These are phyloP conservation scores for Cucurbita pepo DNA, from an alignment of 306 rosid genomes.

Conservation along the genomic window DNA sequence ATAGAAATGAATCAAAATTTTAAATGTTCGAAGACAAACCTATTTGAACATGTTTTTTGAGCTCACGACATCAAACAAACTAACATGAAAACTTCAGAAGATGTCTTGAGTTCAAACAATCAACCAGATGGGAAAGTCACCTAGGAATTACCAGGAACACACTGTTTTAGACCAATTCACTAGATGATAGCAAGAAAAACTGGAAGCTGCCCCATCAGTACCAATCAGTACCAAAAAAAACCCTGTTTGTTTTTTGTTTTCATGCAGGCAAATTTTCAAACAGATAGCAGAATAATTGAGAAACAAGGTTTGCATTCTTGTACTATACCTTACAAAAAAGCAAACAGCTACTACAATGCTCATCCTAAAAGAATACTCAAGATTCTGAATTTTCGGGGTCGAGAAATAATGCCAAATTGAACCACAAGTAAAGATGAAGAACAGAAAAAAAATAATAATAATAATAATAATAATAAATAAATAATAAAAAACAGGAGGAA, in stretches of 20 bases:
- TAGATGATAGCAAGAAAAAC: not conserved
- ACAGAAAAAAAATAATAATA: not conserved
- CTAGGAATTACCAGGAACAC: not conserved
- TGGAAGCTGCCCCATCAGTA: not conserved
- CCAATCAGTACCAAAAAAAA: not conserved
- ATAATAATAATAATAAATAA: not conserved
- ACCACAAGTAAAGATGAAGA: not conserved
- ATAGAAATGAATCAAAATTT: not conserved
- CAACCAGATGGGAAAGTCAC: not conserved
- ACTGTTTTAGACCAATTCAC: not conserved
- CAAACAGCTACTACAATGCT: not conserved
- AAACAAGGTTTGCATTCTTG: not conserved
- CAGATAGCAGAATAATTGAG: not conserved
- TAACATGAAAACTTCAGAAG: not conserved
- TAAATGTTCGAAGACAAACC: not conserved
- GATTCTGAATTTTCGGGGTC: not conserved
- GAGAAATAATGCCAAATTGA: not conserved
- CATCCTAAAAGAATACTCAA: not conserved
- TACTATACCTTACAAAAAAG: not conserved
- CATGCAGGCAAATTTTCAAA: not conserved
- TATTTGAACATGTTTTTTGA: not conserved
- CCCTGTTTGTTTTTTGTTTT: conserved; percentile 5
- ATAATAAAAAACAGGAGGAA: too few relatives aligned
- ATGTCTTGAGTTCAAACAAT: not conserved
- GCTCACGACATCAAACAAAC: not conserved